Evolutionary conservation across 345 rosid genomes (phyloP).

Genomic region (Salix arbutifolia): DNA sequence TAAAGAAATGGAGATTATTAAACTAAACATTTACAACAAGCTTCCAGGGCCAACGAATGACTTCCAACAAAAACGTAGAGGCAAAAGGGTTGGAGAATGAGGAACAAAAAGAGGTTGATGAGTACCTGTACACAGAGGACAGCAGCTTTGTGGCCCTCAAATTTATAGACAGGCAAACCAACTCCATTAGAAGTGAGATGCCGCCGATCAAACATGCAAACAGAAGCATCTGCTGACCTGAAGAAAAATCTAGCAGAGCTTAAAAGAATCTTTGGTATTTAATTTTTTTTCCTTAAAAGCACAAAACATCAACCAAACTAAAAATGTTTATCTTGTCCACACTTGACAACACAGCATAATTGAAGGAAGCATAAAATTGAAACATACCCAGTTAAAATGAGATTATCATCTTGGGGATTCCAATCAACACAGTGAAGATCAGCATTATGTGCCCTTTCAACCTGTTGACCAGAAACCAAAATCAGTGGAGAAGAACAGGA

Average conservation of each 20-base stretch:
- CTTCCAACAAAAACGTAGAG: neutral
- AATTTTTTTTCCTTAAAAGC: neutral
- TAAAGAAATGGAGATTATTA: constrained; percentile 15
- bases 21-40: neutral
- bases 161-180: constrained; percentile 68
- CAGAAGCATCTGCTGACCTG: constrained; percentile 96
- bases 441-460: constrained; percentile 89
- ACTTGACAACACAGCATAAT: neutral
- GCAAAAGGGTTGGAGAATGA: neutral
- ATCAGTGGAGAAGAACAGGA: neutral
- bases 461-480: constrained; percentile 38
- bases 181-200: constrained; percentile 71
- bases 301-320: neutral
- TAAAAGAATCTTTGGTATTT: neutral
- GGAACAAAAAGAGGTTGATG: neutral
- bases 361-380: constrained; percentile 2
- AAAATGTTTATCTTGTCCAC: neutral
- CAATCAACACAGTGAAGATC: constrained; percentile 99
- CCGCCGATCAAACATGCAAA: constrained; percentile 86
- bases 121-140: constrained; percentile 89
- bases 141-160: constrained; percentile 90
- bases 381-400: constrained; percentile 85
- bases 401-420: constrained; percentile 86
- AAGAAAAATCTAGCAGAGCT: constrained; percentile 7
- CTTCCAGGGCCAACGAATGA: neutral